Conservation (phyloP, 768 basidiomycete species). For the Tulasnella sp. region DNA sequence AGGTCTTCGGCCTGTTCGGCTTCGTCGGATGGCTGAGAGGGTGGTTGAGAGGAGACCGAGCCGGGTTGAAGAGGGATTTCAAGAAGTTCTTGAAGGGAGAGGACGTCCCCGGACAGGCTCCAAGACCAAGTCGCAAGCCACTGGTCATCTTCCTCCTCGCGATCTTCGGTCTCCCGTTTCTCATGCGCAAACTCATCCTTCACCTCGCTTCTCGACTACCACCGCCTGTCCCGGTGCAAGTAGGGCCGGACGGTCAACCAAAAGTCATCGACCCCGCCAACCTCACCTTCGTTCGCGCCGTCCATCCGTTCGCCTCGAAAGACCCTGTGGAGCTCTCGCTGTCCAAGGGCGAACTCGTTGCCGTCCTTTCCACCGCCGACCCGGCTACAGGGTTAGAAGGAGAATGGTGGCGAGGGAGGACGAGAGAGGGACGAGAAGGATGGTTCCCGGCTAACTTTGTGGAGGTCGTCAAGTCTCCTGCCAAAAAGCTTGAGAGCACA, state of each 20-base stretch:
- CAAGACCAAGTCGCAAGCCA: slow-evolving; percentile 76
- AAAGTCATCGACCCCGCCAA: slow-evolving; percentile 55
- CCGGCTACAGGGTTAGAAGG: slow-evolving; percentile 49
- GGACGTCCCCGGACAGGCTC: slow-evolving; percentile 27
- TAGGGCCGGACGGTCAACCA: slow-evolving; percentile 7
- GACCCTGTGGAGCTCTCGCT: slow-evolving; percentile 69
- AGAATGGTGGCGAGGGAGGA: slow-evolving; percentile 94
- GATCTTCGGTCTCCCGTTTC: slow-evolving; percentile 84
- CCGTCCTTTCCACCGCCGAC: slow-evolving; percentile 72
- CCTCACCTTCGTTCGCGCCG: slow-evolving; percentile 72
- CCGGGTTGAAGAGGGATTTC: slow-evolving; percentile 53
- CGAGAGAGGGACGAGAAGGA: slow-evolving; percentile 80
- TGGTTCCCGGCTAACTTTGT: slow-evolving; percentile 95
- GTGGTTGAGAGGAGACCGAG: slow-evolving; percentile 37
- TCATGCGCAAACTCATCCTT: slow-evolving; percentile 82
- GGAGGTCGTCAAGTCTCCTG: slow-evolving; percentile 34
- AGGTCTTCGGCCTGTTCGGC: slow-evolving; percentile 86
- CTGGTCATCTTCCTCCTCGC: slow-evolving; percentile 88
- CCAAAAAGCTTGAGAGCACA: not conserved
- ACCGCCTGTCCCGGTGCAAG: slow-evolving; percentile 21
- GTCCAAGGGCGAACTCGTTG: slow-evolving; percentile 86
- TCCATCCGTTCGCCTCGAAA: slow-evolving; percentile 65
- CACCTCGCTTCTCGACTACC: slow-evolving; percentile 57
- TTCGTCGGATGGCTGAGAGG: slow-evolving; percentile 77
- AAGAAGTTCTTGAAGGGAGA: slow-evolving; percentile 56